Evolutionary conservation across 192 early-diverging fungal genomes (phyloP), one percentile per base, ranked within the genome.

Genomic region (Coemansia furcata): DNA sequence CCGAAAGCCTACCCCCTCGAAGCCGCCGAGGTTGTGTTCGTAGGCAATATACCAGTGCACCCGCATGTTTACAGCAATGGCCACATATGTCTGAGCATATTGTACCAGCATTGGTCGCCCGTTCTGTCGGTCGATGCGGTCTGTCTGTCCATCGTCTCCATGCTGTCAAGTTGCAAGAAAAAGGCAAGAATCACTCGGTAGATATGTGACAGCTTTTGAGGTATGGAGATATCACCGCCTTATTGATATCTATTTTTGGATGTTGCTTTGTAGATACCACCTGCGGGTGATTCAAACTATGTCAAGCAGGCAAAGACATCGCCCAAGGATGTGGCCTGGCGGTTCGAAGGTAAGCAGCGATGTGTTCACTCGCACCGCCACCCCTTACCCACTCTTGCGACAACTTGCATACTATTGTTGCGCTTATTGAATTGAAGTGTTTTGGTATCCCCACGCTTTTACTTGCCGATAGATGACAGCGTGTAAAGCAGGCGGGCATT

Each of bases 51-150:
- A 14, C 92, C 92, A 6, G 76, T 89, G 46, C 90, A 93, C 58
- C 92, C 90, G 37, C 90, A 93, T 73, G 84, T 90, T 33, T 94
- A 94, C 74, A 87, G 87, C 77, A 98, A 98, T 77, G 95, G 96
- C 15, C 96, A 98, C 71, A 97, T 98, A 58, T 98, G 96, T 76
- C 77, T 98, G 32, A 95, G 94, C 68, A 96, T 98, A 62, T 86
- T 97, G 26, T 97, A 96, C 81, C 89, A 93, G 67, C 90, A 96
- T 40, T 98, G 96, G 95, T 89, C 89, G 39, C 96, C 95, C 1
- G 96, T 93, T 0, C 87, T 96, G 70, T 95, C 95, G 4, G 90
- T 93, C 30, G 85, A 88, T 33, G 85, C 90, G 3, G 89, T 98
- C 26, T 98, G 95, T 69, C 68, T 98, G 66, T 94, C 92, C 0